Evolutionary conservation across 495 filamentous ascomycete genomes (phyloP), one percentile per base, ranked within the genome.

Genomic region (Trichoderma erinaceum): DNA sequence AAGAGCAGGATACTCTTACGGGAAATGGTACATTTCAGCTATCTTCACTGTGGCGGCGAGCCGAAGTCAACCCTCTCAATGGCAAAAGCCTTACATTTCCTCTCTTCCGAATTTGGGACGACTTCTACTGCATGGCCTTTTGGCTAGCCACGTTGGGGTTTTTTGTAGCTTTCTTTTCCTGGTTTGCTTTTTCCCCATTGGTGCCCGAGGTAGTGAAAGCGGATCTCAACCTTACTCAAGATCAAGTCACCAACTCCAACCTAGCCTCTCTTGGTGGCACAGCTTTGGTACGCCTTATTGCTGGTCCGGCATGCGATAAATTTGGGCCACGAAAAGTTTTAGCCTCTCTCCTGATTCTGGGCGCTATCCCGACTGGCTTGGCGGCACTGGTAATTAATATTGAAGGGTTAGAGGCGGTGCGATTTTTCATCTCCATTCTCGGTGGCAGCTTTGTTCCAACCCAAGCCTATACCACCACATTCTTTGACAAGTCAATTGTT

Each of bases 401-500:
- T 0, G 77, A 81, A 0, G 90, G 93, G 0, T 83, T 97, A 29
- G 86, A 93, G 66, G 83, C 88, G 16, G 80, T 93, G 66, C 88
- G 94, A 41, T 97, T 97, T 81, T 97, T 97, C 78, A 84, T 97
- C 66, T 94, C 94, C 44, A 96, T 98, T 67, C 84, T 98, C 1
- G 94, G 94, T 41, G 94, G 90, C 0, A 85, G 85, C 6, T 98
- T 98, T 70, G 93, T 98, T 3, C 94, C 94, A 2, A 97, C 94
- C 76, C 94, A 97, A 71, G 94, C 97, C 10, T 98, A 94, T 93
- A 91, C 89, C 38, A 97, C 94, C 0, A 93, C 90, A 2, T 97
- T 94, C 82, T 97, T 95, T 73, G 94, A 98, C 80, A 97, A 96
- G 81, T 96, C 92, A 73, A 86, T 97, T 21, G 91, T 98, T 27